Evolutionary conservation across 306 rosid genomes (phyloP).

Genomic region (Crataegus laevigata): DNA sequence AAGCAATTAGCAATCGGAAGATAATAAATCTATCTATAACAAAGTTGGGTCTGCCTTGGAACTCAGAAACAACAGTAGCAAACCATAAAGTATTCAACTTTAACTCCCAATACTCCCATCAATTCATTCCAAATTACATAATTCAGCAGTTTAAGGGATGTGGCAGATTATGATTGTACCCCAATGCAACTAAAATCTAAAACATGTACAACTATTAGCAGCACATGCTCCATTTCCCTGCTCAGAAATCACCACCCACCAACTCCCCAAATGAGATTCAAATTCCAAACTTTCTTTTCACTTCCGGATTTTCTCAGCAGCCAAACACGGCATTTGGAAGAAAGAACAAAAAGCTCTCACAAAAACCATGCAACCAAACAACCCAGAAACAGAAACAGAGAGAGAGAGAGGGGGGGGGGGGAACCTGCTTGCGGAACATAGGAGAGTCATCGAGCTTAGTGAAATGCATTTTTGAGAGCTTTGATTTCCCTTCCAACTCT

Average conservation of each 20-base stretch:
- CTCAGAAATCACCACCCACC: neutral
- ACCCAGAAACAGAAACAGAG: neutral
- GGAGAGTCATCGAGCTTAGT: slow-evolving; percentile 99
- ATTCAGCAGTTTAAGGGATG: neutral
- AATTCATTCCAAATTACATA: neutral
- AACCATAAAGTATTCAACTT: neutral
- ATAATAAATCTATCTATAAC: neutral
- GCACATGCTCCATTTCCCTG: neutral
- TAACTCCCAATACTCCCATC: neutral
- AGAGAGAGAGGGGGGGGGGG: slow-evolving; percentile 3
- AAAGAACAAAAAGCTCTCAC: neutral
- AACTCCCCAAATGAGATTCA: neutral
- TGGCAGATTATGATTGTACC: neutral
- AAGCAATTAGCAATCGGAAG: neutral
- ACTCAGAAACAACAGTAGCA: neutral
- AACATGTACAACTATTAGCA: neutral
- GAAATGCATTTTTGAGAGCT: slow-evolving; percentile 70
- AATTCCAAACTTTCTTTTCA: neutral
- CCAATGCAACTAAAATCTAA: neutral
- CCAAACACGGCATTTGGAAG: neutral
- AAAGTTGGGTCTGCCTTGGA: neutral
- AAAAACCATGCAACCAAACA: neutral
- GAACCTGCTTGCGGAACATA: slow-evolving; percentile 99
- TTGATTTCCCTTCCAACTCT: neutral
- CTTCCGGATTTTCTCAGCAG: neutral